Base-by-base conservation (phyloP, 805 yeast genomes). In the Isabelozyma rhagii region DNA sequence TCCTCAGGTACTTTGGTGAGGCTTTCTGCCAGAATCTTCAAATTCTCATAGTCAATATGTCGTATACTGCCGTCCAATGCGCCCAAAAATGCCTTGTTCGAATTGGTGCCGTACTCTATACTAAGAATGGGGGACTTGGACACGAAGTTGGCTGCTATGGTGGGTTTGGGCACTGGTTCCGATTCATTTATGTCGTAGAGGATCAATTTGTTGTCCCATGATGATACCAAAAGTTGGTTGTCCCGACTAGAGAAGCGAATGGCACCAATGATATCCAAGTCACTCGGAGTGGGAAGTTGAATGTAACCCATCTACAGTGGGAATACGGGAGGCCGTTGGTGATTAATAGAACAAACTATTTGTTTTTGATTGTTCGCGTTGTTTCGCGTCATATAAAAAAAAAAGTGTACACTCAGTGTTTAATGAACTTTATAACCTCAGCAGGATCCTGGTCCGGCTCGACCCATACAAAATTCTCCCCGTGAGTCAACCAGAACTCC, bases 191-290 rank as follows among this genome's bases (percentile, higher is more conserved):
- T 28, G 21, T 75, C 75, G 57, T 75, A 83, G 3, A 81, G 61
- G 4, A 72, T 58, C 0, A 82, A 58, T 3, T 69, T 58, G 3
- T 80, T 77, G 55, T 83, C 87, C 89, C 90, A 85, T 0, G 84
- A 69, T 2, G 85, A 71, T 1, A 72, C 80, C 3, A 80, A 61
- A 11, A 84, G 65, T 45, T 74, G 72, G n/a, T 58, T 48, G 9
- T 54, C 51, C 4, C 41, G 14, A 2, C 74, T 73, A 2, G 77
- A 63, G 60, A 77, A 75, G 45, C 64, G 58, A 17, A 78, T 47
- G 5, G 72, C 70, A 0, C 83, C 77, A 15, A 80, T 61, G 13
- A 77, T 59, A 55, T 79, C 83, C 8, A 68, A 50, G 39, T 60
- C 57, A 29, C 47, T 39, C 3, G 72, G 70, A 1, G 63, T 50